Evolutionary conservation across 805 yeast species (phyloP), one percentile per base, ranked within the genome.

Genomic region (Spathaspora boniae): DNA sequence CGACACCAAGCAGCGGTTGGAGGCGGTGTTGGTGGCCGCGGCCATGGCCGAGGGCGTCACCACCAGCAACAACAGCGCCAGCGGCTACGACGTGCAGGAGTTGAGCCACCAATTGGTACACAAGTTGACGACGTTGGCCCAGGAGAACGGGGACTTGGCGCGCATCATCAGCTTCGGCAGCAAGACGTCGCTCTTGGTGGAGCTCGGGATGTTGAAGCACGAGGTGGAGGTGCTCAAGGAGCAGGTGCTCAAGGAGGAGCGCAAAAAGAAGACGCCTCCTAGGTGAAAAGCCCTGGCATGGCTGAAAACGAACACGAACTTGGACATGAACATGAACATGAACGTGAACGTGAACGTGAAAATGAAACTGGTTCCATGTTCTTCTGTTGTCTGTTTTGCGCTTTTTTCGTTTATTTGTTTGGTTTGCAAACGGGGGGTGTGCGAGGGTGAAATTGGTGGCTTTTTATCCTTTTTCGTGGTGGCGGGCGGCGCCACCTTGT

Each of bases 141-240:
- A 70, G 30, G 95, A 86, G 51, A 86, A 86, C 52, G 80, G 78
- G 38, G 78, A 72, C 43, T 68, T 86, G 60, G 70, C 80, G 42
- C 76, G 76, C 47, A 77, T 84, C 80, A 56, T 85, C 8, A 78
- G 88, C 44, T 80, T 71, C 56, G 86, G 95, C n/a, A 79, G 80
- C 52, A 71, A 84, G 28, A 82, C 81, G 50, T 86, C 85, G 48
- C 64, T 78, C 42, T 75, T 80, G 39, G 74, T 85, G 27, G 86
- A 82, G 54, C 54, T 83, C 27, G 86, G 83, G 14, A 53, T 85
- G 31, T 56, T 82, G 31, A 72, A 37, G 22, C 38, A 37, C n/a
- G 51, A 48, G 33, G 40, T 46, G 34, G 31, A 40, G 29, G 12
- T 15, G 8, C 31, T 38, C 18, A 34, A 27, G 31, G 15, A 18